Percentiles rank a stretch among this genome's conserved stretches.
phyloP scores from a whole-genome alignment of 768 basidiomycete species.

The Fibroporia radiculosa region DNA sequence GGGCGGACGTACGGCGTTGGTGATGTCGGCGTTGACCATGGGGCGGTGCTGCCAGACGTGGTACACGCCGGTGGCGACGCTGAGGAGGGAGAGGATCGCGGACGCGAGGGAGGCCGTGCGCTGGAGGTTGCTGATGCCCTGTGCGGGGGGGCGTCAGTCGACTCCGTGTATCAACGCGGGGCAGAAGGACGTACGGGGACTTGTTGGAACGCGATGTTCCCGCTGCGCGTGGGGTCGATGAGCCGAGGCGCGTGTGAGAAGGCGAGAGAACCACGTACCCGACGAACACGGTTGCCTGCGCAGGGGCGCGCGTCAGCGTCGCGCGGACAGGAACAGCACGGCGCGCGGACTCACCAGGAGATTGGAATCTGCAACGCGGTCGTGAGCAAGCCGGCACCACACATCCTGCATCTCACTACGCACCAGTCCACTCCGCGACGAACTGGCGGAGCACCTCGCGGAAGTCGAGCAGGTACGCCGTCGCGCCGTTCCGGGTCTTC shows the following conservation, averaged over 20 bases:
- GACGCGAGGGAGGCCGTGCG: conserved; percentile 7
- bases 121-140: not conserved
- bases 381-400: no score
- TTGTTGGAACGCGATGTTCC: not conserved
- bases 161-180: no score
- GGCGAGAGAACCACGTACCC: not conserved
- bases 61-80: conserved; percentile 15
- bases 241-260: no score
- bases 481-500: not conserved
- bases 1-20: conserved; percentile 7
- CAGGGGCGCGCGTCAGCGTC: no score
- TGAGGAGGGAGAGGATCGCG: conserved; percentile 12
- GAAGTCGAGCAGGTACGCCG: not conserved
- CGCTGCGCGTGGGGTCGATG: no score
- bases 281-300: not conserved
- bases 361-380: not conserved
- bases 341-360: not conserved
- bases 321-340: no score
- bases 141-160: not conserved
- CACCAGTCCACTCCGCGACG: not conserved
- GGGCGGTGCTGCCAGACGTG: conserved; percentile 18
- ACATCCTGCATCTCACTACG: no score
- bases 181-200: not conserved
- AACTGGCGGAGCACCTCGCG: not conserved
- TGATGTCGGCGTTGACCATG: conserved; percentile 9